Evolutionary conservation across 2,329 filamentous ascomycete species (phyloP).

Genomic region (Aspergillus fumigatus): DNA sequence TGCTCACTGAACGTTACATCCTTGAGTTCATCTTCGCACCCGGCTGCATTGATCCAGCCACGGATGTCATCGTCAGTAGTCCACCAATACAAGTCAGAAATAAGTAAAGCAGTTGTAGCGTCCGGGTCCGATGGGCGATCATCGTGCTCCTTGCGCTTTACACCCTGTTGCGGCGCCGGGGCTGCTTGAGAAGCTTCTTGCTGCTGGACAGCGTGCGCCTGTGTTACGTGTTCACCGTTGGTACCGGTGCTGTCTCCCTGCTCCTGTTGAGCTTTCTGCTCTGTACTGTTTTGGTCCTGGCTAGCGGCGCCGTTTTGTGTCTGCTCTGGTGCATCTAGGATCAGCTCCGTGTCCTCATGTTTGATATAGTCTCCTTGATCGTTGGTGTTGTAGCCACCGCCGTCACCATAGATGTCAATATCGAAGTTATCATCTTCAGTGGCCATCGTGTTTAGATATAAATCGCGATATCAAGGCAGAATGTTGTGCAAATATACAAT

Average conservation of each 20-base stretch:
- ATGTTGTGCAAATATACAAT: conserved; percentile 36
- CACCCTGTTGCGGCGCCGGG: conserved; percentile 48
- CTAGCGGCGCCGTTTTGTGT: conserved; percentile 21
- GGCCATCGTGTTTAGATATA: conserved; percentile 39
- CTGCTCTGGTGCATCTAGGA: conserved; percentile 35
- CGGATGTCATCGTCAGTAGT: conserved; percentile 92
- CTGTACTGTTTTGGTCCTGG: conserved; percentile 14
- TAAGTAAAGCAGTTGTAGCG: conserved; percentile 68
- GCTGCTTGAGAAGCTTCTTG: conserved; percentile 18
- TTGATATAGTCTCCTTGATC: conserved; percentile 44
- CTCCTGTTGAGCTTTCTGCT: conserved; percentile 19
- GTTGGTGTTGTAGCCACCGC: conserved; percentile 43
- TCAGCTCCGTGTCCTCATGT: conserved; percentile 37
- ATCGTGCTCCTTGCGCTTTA: conserved; percentile 58
- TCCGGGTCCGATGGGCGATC: conserved; percentile 55
- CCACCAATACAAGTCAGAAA: conserved; percentile 96
- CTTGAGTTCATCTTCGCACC: conserved; percentile 76
- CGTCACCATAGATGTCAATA: conserved; percentile 66
- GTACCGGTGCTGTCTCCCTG: conserved; percentile 21
- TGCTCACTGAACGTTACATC: conserved; percentile 97
- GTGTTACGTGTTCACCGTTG: conserved; percentile 23
- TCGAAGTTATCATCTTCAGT: conserved; percentile 66
- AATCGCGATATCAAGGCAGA: conserved; percentile 26
- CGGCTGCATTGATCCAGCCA: conserved; percentile 75
- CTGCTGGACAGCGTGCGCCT: conserved; percentile 14